Evolutionary conservation across 768 basidiomycete genomes (phyloP), one percentile per base, ranked within the genome.

Genomic region (Boletus huronensis): DNA sequence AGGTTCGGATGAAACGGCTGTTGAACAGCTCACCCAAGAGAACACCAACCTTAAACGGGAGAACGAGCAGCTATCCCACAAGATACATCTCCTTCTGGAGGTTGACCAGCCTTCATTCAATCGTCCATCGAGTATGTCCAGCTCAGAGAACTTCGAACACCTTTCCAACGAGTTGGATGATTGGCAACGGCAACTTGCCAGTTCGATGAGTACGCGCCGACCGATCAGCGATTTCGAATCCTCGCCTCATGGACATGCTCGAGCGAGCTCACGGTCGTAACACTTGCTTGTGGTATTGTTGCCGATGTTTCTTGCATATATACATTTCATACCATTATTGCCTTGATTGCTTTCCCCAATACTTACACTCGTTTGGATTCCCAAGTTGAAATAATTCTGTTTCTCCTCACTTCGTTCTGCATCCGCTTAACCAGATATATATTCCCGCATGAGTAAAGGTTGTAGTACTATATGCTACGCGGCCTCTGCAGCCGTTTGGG

Each of bases 11-110:
- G 90, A 92, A 72, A 85, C 87, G 8, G 67, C 86, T 40, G 69
- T 90, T 35, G 92, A 95, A 72, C 87, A 86, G 69, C 82, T 97
- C 58, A 85, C 85, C 69, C 82, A 77, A 68, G 91, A 96, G 68
- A 94, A 93, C 70, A 78, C 82, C 17, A 79, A 75, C 31, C 82
- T 94, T 54, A 85, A 87, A 69, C 82, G 83, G 53, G 91, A 94
- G 72, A 94, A 94, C 69, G 88, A 90, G 65, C 85, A 93, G 61
- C 80, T 94, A 41, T 86, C 87, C n/a, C 90, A 91, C 69, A 93
- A 93, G 79, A 93, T 96, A 62, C 88, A 85, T 53, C 79, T 95
- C 44, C 78, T 96, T 16, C 81, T 96, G 50, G 91, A 93, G 63
- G 91, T 90, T 41, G 90, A 93, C 63, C 88, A 89, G 61, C 82